Evolutionary conservation across 805 yeast genomes (phyloP).

Genomic region (Starmerella cellae): DNA sequence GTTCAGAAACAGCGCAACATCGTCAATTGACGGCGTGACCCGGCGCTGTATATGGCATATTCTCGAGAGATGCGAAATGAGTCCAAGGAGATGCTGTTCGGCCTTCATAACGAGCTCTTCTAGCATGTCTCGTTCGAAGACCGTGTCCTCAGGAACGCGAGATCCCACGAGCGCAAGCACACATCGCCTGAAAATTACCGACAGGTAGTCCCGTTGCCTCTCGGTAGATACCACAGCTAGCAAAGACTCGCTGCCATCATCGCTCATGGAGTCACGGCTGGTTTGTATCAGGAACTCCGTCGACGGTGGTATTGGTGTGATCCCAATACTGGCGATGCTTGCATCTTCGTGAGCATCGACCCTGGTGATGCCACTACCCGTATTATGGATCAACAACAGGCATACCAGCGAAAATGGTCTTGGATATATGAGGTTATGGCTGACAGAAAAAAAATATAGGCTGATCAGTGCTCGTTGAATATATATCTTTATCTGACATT

Average conservation of each 20-base stretch:
- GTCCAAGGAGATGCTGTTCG: slow-evolving; percentile 24
- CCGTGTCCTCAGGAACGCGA: slow-evolving; percentile 11
- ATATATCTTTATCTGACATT: too few relatives aligned
- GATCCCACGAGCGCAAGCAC: slow-evolving; percentile 22
- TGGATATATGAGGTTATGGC: too few relatives aligned
- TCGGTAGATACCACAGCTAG: not conserved
- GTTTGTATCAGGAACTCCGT: too few relatives aligned
- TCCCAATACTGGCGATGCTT: too few relatives aligned
- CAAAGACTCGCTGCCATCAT: not conserved
- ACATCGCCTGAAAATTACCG: slow-evolving; percentile 20
- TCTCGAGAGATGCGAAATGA: slow-evolving; percentile 22
- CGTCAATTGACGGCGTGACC: slow-evolving; percentile 25
- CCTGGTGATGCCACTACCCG: too few relatives aligned
- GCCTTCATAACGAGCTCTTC: slow-evolving; percentile 25
- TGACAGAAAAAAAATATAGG: too few relatives aligned
- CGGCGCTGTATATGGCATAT: slow-evolving; percentile 28
- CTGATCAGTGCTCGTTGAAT: too few relatives aligned
- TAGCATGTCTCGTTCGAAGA: slow-evolving; percentile 21
- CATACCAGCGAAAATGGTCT: too few relatives aligned
- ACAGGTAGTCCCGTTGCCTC: slow-evolving; percentile 18
- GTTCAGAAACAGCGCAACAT: slow-evolving; percentile 25
- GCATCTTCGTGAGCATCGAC: too few relatives aligned
- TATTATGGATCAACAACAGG: too few relatives aligned
- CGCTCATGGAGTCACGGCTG: not conserved
- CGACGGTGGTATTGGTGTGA: too few relatives aligned